Evolutionary conservation across 768 basidiomycete genomes (phyloP).

Genomic region (Mycena maculata): DNA sequence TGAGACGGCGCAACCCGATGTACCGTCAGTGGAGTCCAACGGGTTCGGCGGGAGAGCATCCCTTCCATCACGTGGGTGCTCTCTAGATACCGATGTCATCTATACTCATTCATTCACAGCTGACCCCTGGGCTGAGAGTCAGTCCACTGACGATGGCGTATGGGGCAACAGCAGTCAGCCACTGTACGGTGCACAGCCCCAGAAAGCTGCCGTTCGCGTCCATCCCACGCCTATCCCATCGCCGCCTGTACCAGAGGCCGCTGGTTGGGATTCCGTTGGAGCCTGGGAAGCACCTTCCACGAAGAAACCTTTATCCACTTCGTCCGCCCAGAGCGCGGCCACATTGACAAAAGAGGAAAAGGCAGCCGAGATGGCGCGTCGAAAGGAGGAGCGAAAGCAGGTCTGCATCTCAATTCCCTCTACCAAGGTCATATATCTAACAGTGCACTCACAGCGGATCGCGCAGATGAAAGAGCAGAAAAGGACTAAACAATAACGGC

Average conservation of each 20-base stretch:
- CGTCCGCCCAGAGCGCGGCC: conserved; percentile 48
- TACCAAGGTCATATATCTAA: conserved; percentile 5
- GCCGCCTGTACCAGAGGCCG: conserved; percentile 21
- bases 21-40: conserved; percentile 37
- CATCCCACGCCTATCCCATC: conserved; percentile 39
- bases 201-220: conserved; percentile 1
- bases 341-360: conserved; percentile 90
- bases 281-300: conserved; percentile 32
- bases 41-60: neutral
- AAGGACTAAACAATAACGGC: conserved; percentile 48
- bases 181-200: neutral
- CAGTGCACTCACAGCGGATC: conserved; percentile 63
- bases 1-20: conserved; percentile 62
- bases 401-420: conserved; percentile 54
- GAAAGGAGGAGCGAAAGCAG: conserved; percentile 93
- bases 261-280: conserved; percentile 34
- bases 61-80: conserved; percentile 7
- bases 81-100: neutral
- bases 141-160: neutral
- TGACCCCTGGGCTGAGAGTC: conserved; percentile 15
- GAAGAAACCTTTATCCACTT: conserved; percentile 33
- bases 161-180: conserved; percentile 14
- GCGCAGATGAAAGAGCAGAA: conserved; percentile 87
- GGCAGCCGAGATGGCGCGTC: conserved; percentile 89
- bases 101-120: neutral